phyloP scores from a whole-genome alignment of 2,329 filamentous ascomycete genomes.

The Xylariaceae sp. region DNA sequence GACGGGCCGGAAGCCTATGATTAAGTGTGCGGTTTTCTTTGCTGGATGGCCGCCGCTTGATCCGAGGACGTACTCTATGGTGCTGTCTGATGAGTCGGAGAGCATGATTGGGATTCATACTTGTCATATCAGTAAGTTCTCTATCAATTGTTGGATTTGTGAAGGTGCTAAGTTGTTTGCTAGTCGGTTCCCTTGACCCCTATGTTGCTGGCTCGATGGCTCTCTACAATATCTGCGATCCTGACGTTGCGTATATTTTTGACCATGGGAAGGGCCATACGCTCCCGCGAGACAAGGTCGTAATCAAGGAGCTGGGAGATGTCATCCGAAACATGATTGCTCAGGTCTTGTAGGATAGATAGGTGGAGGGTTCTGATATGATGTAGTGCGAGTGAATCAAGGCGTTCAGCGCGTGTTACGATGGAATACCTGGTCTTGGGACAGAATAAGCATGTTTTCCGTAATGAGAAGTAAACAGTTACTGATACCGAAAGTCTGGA shows the following conservation, averaged over 20 bases:
- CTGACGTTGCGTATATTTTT: slow-evolving; percentile 55
- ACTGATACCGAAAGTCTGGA: too few species aligned
- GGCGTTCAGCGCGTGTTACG: too few species aligned
- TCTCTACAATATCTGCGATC: slow-evolving; percentile 57
- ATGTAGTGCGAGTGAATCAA: background rate
- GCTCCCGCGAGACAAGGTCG: slow-evolving; percentile 48
- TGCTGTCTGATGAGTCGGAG: slow-evolving; percentile 46
- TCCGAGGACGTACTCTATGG: slow-evolving; percentile 38
- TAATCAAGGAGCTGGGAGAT: slow-evolving; percentile 43
- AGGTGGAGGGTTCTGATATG: background rate
- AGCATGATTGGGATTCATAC: slow-evolving; percentile 48
- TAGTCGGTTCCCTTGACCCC: slow-evolving; percentile 52
- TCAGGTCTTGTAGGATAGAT: slow-evolving; percentile 16
- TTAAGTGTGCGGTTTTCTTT: slow-evolving; percentile 48
- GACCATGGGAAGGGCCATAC: slow-evolving; percentile 62
- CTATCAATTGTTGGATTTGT: too few species aligned
- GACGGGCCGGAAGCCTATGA: slow-evolving; percentile 33
- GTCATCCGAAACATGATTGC: slow-evolving; percentile 36
- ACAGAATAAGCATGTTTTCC: too few species aligned
- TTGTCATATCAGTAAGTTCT: slow-evolving; percentile 44
- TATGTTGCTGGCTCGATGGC: slow-evolving; percentile 57
- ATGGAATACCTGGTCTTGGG: too few species aligned
- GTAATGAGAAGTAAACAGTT: too few species aligned
- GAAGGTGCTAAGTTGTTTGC: slow-evolving; percentile 17
- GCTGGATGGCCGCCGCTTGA: slow-evolving; percentile 50